Base-by-base conservation (phyloP, 2,329 filamentous ascomycete species). In the Cryphonectria naterciae region DNA sequence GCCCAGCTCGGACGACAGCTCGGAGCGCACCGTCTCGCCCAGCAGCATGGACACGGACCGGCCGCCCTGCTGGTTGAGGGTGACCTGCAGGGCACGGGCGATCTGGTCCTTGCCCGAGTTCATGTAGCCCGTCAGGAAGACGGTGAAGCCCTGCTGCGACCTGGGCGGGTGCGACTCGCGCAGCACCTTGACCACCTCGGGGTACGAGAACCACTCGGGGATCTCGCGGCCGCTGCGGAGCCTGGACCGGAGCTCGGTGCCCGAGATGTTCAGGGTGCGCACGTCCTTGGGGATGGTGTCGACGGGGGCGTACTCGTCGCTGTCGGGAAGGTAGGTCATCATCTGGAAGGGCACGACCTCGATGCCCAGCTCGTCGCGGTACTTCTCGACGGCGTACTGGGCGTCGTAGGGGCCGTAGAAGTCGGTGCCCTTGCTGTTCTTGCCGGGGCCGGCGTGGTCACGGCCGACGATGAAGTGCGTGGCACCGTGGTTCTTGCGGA, bases 131-230 rank as follows among this genome's bases (percentile, higher is more conserved):
- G 96, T 98, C 75, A 99, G 88, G 91, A 99, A 98, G 83, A 99
- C 89, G 74, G 96, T 98, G 89, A 99, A 99, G 74, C 96, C 96
- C 86, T 99, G 97, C 79, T 92, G 89, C 77, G 89, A 91, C 76
- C 96, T 93, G 67, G 97, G 90, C 65, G 95, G 96, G 86, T 98
- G 96, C 76, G 95, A 97, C 86, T 99, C 95, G 78, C 96, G 92
- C 73, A 99, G 92, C 65, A 98, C 96, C 83, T 91, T 91, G 84
- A 99, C 96, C 77, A 99, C 96, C 86, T 99, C 96, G 74, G 96
- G 95, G 87, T 99, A 99, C 43, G 96, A 98, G 89, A 99, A 99
- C 96, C 96, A 99, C 83, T 97, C 94, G 76, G 96, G 96, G 77
- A 99, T 99, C 77, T 97, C 94, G 77, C 93, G 93, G 77, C 96